These are phyloP conservation scores for Phytophthora sp. DNA, from an alignment of 352 stramenopile genomes.

Conservation along the genomic window DNA sequence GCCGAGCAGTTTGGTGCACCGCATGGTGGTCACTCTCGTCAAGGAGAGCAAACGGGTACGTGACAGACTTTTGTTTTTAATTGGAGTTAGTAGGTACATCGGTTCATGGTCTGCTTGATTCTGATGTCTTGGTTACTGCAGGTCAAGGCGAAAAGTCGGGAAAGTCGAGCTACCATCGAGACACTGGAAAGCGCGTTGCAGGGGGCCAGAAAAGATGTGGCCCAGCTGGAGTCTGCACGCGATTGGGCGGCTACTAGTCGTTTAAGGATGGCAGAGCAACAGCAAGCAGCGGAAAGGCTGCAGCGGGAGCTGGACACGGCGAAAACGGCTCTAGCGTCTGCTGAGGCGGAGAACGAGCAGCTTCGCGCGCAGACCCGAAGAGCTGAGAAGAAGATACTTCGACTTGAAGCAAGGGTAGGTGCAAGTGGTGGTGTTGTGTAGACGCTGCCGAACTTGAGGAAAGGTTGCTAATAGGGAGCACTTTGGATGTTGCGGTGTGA, in stretches of 20 bases:
- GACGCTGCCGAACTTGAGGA: background rate
- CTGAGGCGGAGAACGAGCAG: constrained; percentile 41
- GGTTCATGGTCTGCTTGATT: background rate
- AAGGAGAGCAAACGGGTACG: constrained; percentile 60
- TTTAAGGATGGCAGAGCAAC: constrained; percentile 36
- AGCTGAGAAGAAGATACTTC: constrained; percentile 45
- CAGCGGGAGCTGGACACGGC: constrained; percentile 38
- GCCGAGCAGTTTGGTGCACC: constrained; percentile 64
- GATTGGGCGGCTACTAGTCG: constrained; percentile 38
- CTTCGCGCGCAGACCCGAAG: constrained; percentile 31
- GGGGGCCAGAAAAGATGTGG: constrained; percentile 25
- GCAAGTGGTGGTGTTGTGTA: background rate
- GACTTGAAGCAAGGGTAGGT: constrained; percentile 56
- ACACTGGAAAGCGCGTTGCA: constrained; percentile 37
- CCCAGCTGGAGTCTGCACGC: constrained; percentile 43
- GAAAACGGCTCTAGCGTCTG: constrained; percentile 28
- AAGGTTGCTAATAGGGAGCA: background rate
- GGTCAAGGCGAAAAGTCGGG: constrained; percentile 47
- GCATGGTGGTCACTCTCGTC: constrained; percentile 70
- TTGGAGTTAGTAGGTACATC: no score
- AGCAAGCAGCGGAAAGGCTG: constrained; percentile 32
- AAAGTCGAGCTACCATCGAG: constrained; percentile 38
- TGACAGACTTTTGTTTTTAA: no score
- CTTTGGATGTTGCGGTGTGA: background rate
- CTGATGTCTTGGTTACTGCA: constrained; percentile 9